Evolutionary conservation across 2,329 filamentous ascomycete species (phyloP).

Genomic region (Ophiobolus disseminans): DNA sequence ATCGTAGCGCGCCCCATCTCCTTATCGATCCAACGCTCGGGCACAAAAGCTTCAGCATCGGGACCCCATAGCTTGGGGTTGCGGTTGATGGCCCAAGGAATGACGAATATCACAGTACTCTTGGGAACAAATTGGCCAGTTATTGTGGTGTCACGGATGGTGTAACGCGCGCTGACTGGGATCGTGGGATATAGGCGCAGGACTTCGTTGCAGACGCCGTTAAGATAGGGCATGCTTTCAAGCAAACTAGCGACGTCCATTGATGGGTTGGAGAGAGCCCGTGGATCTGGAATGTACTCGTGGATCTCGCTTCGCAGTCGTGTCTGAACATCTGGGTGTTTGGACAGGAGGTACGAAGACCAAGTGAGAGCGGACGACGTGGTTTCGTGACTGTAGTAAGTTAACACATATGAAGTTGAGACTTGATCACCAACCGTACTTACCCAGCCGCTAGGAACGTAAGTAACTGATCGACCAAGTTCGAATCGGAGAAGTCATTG

Average conservation of each 20-base stretch:
- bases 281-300: constrained; percentile 60
- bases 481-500: constrained; percentile 60
- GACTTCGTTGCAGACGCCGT: constrained; percentile 55
- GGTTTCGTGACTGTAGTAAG: constrained; percentile 68
- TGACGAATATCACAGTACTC: constrained; percentile 48
- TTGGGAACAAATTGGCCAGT: constrained; percentile 47
- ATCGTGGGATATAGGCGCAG: constrained; percentile 50
- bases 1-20: constrained; percentile 49
- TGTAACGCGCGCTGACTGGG: constrained; percentile 41
- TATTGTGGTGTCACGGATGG: constrained; percentile 43
- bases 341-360: constrained; percentile 73
- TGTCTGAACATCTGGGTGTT: constrained; percentile 69
- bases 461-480: constrained; percentile 62
- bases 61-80: constrained; percentile 52
- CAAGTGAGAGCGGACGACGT: constrained; percentile 79
- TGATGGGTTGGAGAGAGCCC: constrained; percentile 17
- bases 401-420: constrained; percentile 7
- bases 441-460: constrained; percentile 64
- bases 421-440: constrained; percentile 17
- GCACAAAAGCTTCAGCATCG: constrained; percentile 51
- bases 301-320: constrained; percentile 74
- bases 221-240: constrained; percentile 55
- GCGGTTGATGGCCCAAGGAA: constrained; percentile 54
- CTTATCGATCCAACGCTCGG: constrained; percentile 56
- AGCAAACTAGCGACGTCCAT: constrained; percentile 47